Conservation (phyloP, 2,329 filamentous ascomycete genomes). For the Phyllosticta ampelicida region DNA sequence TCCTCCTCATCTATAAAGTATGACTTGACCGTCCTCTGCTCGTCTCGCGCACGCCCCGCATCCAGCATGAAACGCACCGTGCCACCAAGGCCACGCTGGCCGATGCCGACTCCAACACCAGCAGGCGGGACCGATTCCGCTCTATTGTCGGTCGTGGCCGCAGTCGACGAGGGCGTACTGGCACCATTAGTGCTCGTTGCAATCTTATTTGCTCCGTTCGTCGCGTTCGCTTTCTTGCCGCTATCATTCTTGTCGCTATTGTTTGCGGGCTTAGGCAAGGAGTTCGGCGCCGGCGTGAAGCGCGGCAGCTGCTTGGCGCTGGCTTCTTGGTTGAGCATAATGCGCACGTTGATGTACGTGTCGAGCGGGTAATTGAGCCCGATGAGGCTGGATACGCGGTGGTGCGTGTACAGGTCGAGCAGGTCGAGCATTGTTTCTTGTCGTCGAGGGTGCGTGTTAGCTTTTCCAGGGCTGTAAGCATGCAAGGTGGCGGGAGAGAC, state of each 20-base stretch:
- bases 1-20: slow-evolving; percentile 68
- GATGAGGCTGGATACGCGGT: slow-evolving; percentile 62
- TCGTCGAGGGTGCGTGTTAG: background rate
- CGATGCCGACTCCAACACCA: slow-evolving; percentile 26
- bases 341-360: slow-evolving; percentile 75
- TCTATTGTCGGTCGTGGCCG: slow-evolving; percentile 12
- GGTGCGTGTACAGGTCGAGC: slow-evolving; percentile 84
- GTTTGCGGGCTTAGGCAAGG: slow-evolving; percentile 22
- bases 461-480: background rate
- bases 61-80: slow-evolving; percentile 89
- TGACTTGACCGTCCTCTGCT: slow-evolving; percentile 55
- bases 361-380: slow-evolving; percentile 63
- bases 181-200: slow-evolving; percentile 5
- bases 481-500: background rate
- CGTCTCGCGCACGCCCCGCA: slow-evolving; percentile 59
- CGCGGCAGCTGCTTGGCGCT: slow-evolving; percentile 42
- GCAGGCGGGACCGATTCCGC: slow-evolving; percentile 19
- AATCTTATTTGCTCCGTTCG: slow-evolving; percentile 1
- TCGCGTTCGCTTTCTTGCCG: slow-evolving; percentile 22
- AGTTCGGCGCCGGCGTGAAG: slow-evolving; percentile 37
- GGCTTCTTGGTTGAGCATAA: slow-evolving; percentile 73
- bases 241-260: slow-evolving; percentile 12
- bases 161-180: slow-evolving; percentile 22
- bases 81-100: slow-evolving; percentile 47
- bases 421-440: slow-evolving; percentile 78